Conservation (phyloP, 306 rosid species). For the Benincasa hispida region DNA sequence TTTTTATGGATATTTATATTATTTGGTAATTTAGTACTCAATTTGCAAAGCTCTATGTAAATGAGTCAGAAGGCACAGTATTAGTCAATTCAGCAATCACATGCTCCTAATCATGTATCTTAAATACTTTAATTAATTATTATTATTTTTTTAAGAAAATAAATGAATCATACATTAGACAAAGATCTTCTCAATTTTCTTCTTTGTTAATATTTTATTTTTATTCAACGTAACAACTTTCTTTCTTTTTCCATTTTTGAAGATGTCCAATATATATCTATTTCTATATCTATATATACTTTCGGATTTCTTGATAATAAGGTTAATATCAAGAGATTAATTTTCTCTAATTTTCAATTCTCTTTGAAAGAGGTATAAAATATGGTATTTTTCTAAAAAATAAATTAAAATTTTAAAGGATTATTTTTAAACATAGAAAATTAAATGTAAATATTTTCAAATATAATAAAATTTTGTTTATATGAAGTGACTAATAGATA, state of each 20-base stretch:
- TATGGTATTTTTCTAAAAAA: too few species aligned
- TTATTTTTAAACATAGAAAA: too few species aligned
- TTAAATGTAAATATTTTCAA: too few species aligned
- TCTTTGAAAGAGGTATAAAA: too few species aligned
- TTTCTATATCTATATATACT: too few species aligned
- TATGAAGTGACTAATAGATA: too few species aligned
- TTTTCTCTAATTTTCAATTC: too few species aligned
- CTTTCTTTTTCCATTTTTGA: not conserved
- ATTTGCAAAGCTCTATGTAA: not conserved
- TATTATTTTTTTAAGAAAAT: not conserved
- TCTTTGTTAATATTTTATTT: not conserved
- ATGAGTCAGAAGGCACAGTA: not conserved
- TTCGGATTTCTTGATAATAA: too few species aligned
- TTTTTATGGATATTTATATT: not conserved
- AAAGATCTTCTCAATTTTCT: not conserved
- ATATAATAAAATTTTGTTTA: too few species aligned
- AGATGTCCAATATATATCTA: too few species aligned
- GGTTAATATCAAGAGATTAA: too few species aligned
- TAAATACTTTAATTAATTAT: not conserved
- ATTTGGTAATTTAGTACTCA: not conserved
- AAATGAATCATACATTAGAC: not conserved
- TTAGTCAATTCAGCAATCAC: conserved; percentile 8
- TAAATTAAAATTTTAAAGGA: too few species aligned
- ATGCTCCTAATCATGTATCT: not conserved
- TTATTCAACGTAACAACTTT: not conserved